Percentiles rank a stretch among this genome's conserved stretches.
Conservation (phyloP, 2,329 filamentous ascomycete genomes). For the Arthrinium puccinioides region DNA sequence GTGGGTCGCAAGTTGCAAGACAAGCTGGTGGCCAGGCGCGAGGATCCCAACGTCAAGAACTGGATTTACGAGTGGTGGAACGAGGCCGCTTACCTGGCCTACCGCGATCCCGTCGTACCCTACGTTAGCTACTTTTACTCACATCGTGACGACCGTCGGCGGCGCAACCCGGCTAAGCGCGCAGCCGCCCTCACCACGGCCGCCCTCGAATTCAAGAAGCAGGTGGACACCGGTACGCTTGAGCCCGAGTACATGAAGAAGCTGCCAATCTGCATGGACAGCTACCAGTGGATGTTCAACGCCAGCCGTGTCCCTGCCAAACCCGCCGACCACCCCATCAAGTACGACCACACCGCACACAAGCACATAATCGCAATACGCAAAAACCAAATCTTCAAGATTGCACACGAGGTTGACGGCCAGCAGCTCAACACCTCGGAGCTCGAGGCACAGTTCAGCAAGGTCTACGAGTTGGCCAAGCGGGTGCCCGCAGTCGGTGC, state of each 20-base stretch:
- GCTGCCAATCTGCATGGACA: constrained; percentile 95
- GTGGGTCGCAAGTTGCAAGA: constrained; percentile 80
- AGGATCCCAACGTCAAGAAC: constrained; percentile 77
- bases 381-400: constrained; percentile 98
- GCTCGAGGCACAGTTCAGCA: constrained; percentile 82
- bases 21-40: constrained; percentile 70
- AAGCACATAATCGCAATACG: constrained; percentile 85
- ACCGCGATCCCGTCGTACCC: constrained; percentile 91
- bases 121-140: constrained; percentile 99
- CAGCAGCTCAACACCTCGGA: constrained; percentile 83
- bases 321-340: constrained; percentile 74
- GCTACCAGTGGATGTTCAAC: constrained; percentile 99
- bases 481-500: constrained; percentile 69
- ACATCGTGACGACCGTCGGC: constrained; percentile 83
- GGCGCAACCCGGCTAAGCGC: constrained; percentile 83
- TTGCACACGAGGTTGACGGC: constrained; percentile 72
- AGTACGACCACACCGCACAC: constrained; percentile 67
- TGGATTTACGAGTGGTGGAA: constrained; percentile 99
- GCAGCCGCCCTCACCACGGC: constrained; percentile 85
- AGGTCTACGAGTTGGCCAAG: constrained; percentile 71
- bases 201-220: constrained; percentile 86
- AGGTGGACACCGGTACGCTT: constrained; percentile 73
- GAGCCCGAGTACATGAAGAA: constrained; percentile 99
- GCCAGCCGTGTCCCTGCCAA: constrained; percentile 76
- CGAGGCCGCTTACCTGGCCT: constrained; percentile 81